These are phyloP conservation scores for Leccinellum rugosiceps DNA, from an alignment of 768 basidiomycete species.

Conservation along the genomic window DNA sequence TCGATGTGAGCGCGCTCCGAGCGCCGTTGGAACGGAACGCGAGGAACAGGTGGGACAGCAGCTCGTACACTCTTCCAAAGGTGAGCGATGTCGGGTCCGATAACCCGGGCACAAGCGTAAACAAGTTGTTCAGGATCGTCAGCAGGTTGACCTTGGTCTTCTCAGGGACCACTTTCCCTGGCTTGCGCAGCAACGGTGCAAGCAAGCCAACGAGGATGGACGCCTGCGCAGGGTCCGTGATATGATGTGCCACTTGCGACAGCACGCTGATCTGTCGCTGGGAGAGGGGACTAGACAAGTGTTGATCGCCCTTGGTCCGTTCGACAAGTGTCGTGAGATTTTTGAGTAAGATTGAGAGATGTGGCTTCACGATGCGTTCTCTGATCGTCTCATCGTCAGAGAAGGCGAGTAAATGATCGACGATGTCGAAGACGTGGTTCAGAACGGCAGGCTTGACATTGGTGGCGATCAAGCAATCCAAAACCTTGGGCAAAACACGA, in stretches of 20 bases:
- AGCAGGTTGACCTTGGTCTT: constrained; percentile 82
- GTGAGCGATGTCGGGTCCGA: constrained; percentile 40
- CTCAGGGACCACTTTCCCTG: constrained; percentile 75
- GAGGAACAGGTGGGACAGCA: constrained; percentile 79
- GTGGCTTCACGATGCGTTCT: constrained; percentile 59
- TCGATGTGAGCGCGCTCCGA: constrained; percentile 63
- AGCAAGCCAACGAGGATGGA: constrained; percentile 69
- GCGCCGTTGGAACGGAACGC: constrained; percentile 67
- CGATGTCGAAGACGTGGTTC: constrained; percentile 68
- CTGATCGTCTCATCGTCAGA: constrained; percentile 51
- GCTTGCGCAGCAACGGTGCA: constrained; percentile 74
- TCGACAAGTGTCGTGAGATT: constrained; percentile 71
- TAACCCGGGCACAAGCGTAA: constrained; percentile 67
- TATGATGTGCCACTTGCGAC: constrained; percentile 73
- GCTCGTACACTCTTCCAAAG: constrained; percentile 53
- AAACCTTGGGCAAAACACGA: constrained; percentile 70
- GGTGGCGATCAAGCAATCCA: constrained; percentile 73
- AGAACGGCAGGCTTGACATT: constrained; percentile 83
- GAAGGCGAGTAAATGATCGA: constrained; percentile 62
- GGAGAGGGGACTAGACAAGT: constrained; percentile 59
- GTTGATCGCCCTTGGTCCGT: constrained; percentile 48
- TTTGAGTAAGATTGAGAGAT: constrained; percentile 65
- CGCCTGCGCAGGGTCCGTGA: constrained; percentile 68
- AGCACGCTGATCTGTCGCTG: constrained; percentile 83
- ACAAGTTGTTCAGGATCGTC: constrained; percentile 60